phyloP scores from a whole-genome alignment of 2,329 filamentous ascomycete genomes.

The Pyricularia pennisetigena region DNA sequence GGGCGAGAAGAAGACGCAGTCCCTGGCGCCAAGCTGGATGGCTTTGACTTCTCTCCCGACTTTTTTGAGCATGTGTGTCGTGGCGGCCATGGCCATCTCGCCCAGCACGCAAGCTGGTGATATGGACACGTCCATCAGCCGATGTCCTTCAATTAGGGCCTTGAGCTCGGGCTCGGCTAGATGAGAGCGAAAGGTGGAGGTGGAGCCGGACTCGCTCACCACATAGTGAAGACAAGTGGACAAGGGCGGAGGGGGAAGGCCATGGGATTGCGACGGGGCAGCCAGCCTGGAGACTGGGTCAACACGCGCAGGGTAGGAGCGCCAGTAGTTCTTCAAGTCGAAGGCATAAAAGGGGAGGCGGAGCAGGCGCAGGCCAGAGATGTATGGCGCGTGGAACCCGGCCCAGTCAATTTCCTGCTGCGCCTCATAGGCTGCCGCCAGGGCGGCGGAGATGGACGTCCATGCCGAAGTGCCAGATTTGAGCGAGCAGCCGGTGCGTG shows the following conservation, averaged over 20 bases:
- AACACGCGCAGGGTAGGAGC: neutral
- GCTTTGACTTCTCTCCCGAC: neutral
- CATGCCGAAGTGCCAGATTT: neutral
- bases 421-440: neutral
- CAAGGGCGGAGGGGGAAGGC: neutral
- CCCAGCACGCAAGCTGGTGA: neutral
- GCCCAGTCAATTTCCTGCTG: neutral
- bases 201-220: neutral
- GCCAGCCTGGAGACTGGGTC: neutral
- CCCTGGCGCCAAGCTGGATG: neutral
- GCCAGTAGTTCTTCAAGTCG: neutral
- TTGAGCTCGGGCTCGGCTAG: neutral
- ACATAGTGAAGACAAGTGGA: neutral
- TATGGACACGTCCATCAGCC: neutral
- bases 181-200: neutral
- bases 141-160: neutral
- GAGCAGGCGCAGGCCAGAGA: neutral
- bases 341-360: neutral
- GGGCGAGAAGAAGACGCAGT: neutral
- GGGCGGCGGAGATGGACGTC: neutral
- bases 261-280: neutral
- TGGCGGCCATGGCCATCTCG: neutral
- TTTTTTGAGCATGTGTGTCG: neutral
- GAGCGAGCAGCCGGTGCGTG: neutral
- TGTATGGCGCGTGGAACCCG: neutral